Base-by-base conservation (phyloP, 2,329 filamentous ascomycete genomes). In the Coniochaeta hoffmannii region DNA sequence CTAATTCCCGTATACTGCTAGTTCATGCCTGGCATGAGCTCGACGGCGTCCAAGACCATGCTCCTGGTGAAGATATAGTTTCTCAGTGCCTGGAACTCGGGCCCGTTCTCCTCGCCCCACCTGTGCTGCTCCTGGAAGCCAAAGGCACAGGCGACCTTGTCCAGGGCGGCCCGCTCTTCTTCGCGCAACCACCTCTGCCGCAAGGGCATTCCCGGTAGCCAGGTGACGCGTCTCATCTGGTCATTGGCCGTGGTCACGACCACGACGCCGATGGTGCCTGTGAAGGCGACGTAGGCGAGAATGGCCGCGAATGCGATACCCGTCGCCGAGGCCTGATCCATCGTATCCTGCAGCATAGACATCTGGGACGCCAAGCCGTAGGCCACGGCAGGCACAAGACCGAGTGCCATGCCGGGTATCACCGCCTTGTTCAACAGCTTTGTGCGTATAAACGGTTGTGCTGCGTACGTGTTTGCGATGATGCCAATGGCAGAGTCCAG, bases 181-280 rank as follows among this genome's bases (percentile, higher is more conserved):
- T 97, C 94, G 32, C 90, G 80, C 54, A 96, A 70, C 89, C 92
- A 97, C 14, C 94, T 82, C 64, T 90, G 81, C 59, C 88, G 81
- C 60, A 97, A 73, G 22, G 89, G 87, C 32, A 90, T 87, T 11
- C 94, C 94, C 0, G 84, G 83, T 9, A 87, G 79, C 94, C 94
- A 99, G 2, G 90, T 92, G 5, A 97, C 90, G 19, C 94, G 84
- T 65, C 88, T 86, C 89, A 97, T 96, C 71, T 97, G 91, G 69
- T 97, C 92, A 71, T 97, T 97, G 58, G 87, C 80, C 32, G 93
- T 97, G 26, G 90, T 86, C 57, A 95, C 76, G 9, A 93, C 90
- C 35, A 97, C 83, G 41, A 94, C 74, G 2, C 93, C 94, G 54
- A 97, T 82, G 10, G 87, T 90, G 4, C 83, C 86, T 4, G 91